phyloP scores from a whole-genome alignment of 2,329 filamentous ascomycete genomes.

The Colletotrichum liaoningense region DNA sequence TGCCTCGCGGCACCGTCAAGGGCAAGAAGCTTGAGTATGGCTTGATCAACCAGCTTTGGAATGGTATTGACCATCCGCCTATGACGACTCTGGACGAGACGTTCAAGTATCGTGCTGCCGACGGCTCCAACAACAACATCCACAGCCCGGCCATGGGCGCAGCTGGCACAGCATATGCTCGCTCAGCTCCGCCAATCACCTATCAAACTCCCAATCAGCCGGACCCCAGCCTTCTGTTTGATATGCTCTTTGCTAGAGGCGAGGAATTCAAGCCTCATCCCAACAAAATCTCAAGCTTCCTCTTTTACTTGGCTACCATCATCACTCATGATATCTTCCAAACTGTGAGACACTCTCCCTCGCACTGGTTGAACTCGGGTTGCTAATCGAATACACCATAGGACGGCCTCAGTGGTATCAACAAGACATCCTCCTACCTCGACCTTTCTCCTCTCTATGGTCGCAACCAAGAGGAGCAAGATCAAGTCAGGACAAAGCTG shows the following conservation, averaged over 20 bases:
- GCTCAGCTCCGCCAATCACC: slow-evolving; percentile 31
- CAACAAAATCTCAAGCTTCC: slow-evolving; percentile 56
- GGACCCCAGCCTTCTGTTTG: slow-evolving; percentile 37
- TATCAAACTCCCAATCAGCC: slow-evolving; percentile 36
- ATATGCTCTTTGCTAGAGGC: slow-evolving; percentile 36
- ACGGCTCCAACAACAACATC: slow-evolving; percentile 38
- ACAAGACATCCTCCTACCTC: slow-evolving; percentile 57
- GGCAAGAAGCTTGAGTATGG: slow-evolving; percentile 34
- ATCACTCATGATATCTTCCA: slow-evolving; percentile 64
- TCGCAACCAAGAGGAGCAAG: slow-evolving; percentile 61
- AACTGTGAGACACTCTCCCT: slow-evolving; percentile 35
- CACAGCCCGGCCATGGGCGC: slow-evolving; percentile 34
- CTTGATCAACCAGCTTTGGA: slow-evolving; percentile 38
- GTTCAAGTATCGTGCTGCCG: slow-evolving; percentile 37
- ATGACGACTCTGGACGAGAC: slow-evolving; percentile 33
- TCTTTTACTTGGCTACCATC: slow-evolving; percentile 62
- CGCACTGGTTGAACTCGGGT: slow-evolving; percentile 20
- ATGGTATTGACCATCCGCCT: slow-evolving; percentile 37
- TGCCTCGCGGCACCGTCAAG: slow-evolving; percentile 32
- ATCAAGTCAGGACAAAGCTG: slow-evolving; percentile 58
- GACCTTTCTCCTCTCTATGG: slow-evolving; percentile 64
- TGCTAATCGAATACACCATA: slow-evolving; percentile 39
- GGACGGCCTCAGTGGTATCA: slow-evolving; percentile 44
- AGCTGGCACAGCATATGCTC: slow-evolving; percentile 36
- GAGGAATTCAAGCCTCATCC: slow-evolving; percentile 42